These are phyloP conservation scores for Linnemannia schmuckeri DNA, from an alignment of 192 early-diverging fungal genomes.

Conservation along the genomic window DNA sequence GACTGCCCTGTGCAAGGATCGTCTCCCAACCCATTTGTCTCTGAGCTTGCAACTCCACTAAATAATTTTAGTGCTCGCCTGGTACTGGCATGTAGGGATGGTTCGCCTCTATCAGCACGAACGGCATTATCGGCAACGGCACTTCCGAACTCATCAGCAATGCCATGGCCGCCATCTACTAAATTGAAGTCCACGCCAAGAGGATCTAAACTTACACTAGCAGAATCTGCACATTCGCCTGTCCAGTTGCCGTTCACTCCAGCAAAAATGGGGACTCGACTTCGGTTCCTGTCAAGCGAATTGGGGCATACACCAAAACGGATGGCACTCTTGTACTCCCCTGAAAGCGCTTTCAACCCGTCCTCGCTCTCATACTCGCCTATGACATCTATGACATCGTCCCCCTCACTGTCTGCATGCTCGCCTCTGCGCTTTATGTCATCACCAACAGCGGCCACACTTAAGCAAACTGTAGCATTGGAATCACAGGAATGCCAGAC, in stretches of 20 bases:
- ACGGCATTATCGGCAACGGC: background rate
- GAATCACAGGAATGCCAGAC: too few relatives aligned
- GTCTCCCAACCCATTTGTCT: slow-evolving; percentile 9
- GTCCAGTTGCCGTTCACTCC: background rate
- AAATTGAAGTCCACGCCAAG: background rate
- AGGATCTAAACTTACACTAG: background rate
- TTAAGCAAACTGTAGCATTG: too few relatives aligned
- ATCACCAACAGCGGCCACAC: too few relatives aligned
- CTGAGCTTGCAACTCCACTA: background rate
- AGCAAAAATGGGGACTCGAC: slow-evolving; percentile 7
- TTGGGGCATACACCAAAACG: slow-evolving; percentile 11
- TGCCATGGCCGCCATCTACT: slow-evolving; percentile 1
- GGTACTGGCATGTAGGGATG: too few relatives aligned
- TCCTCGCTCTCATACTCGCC: background rate
- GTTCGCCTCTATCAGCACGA: too few relatives aligned
- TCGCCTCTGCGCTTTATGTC: too few relatives aligned
- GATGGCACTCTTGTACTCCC: slow-evolving; percentile 17
- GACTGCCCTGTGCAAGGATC: slow-evolving; percentile 8
- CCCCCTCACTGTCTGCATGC: background rate
- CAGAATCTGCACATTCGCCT: slow-evolving; percentile 12
- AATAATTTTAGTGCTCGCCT: slow-evolving; percentile 17
- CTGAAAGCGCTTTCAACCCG: slow-evolving; percentile 6
- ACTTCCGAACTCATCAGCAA: background rate
- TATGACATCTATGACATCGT: slow-evolving; percentile 1
- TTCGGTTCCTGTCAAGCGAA: slow-evolving; percentile 16